A percentile compares a stretch with the other conserved stretches of the same genome.
These are phyloP conservation scores for Alternaria brassicicola DNA, from an alignment of 2,329 filamentous ascomycete species.

Conservation along the genomic window DNA sequence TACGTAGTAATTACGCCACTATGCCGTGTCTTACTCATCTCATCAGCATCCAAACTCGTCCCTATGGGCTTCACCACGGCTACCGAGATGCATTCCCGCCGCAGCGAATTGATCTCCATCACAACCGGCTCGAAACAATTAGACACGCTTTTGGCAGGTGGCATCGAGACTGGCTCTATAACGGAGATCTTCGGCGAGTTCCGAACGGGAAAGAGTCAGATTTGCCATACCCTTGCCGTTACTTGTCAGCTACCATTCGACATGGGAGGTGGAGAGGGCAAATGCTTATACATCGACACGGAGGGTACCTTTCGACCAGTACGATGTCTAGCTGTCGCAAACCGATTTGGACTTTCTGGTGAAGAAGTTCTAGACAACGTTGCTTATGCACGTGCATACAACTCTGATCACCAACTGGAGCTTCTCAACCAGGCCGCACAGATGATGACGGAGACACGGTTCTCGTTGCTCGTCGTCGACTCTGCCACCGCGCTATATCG, in stretches of 20 bases:
- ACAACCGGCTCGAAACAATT: conserved; percentile 98
- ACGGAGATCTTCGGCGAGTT: conserved; percentile 99
- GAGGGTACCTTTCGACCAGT: conserved; percentile 95
- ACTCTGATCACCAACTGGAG: conserved; percentile 96
- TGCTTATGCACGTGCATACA: conserved; percentile 96
- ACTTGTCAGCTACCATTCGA: conserved; percentile 98
- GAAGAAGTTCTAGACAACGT: conserved; percentile 99
- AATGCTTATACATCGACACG: conserved; percentile 98
- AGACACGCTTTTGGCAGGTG: conserved; percentile 91
- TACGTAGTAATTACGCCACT: conserved; percentile 48
- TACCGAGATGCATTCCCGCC: conserved; percentile 96
- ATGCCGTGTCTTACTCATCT: conserved; percentile 4
- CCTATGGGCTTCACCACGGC: conserved; percentile 99
- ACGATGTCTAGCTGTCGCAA: conserved; percentile 86
- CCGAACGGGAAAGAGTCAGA: conserved; percentile 96
- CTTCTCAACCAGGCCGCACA: conserved; percentile 91
- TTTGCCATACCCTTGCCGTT: conserved; percentile 97
- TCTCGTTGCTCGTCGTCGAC: conserved; percentile 94
- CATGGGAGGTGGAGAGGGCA: conserved; percentile 98
- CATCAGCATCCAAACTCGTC: conserved; percentile 85
- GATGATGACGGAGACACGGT: conserved; percentile 99
- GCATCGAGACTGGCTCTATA: conserved; percentile 95
- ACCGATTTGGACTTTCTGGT: conserved; percentile 90
- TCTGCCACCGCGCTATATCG: conserved; percentile 94
- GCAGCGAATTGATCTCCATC: conserved; percentile 96